Evolutionary conservation across 2,329 filamentous ascomycete species (phyloP).

Genomic region (Diaporthe sp.): DNA sequence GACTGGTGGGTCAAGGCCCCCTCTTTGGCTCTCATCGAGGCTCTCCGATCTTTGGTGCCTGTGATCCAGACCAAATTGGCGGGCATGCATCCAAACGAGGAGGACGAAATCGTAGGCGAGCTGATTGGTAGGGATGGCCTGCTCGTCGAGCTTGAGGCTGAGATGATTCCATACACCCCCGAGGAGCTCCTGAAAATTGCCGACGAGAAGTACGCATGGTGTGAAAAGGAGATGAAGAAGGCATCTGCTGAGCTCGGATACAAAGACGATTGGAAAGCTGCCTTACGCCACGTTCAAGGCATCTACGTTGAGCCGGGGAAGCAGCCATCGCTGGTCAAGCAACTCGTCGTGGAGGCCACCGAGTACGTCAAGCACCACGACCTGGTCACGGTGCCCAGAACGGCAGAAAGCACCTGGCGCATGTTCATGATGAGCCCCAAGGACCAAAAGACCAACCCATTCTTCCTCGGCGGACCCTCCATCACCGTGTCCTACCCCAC

Average conservation of each 20-base stretch:
- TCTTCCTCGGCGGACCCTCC: slow-evolving; percentile 68
- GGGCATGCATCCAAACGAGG: slow-evolving; percentile 57
- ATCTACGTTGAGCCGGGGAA: slow-evolving; percentile 66
- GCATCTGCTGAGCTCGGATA: slow-evolving; percentile 64
- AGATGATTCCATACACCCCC: slow-evolving; percentile 71
- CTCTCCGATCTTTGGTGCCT: slow-evolving; percentile 52
- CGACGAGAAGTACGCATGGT: slow-evolving; percentile 67
- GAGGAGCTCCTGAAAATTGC: slow-evolving; percentile 68
- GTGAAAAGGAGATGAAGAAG: slow-evolving; percentile 66
- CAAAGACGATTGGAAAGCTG: slow-evolving; percentile 62
- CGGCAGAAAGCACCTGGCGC: slow-evolving; percentile 67
- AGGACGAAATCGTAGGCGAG: slow-evolving; percentile 68
- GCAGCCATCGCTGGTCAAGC: slow-evolving; percentile 65
- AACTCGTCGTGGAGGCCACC: slow-evolving; percentile 65
- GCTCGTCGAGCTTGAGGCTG: slow-evolving; percentile 64
- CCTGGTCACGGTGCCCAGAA: slow-evolving; percentile 66
- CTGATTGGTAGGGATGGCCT: slow-evolving; percentile 67
- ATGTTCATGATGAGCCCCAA: slow-evolving; percentile 70
- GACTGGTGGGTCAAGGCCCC: slow-evolving; percentile 68
- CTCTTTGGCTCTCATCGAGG: slow-evolving; percentile 54
- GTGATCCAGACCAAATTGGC: slow-evolving; percentile 58
- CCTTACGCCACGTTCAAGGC: slow-evolving; percentile 69
- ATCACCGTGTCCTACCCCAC: slow-evolving; percentile 71
- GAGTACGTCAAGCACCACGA: slow-evolving; percentile 66
- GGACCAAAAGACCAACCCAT: slow-evolving; percentile 68